Percentiles rank a stretch among this genome's conserved stretches.
phyloP scores from a whole-genome alignment of 768 basidiomycete species.

The Rhizopogon vinicolor region DNA sequence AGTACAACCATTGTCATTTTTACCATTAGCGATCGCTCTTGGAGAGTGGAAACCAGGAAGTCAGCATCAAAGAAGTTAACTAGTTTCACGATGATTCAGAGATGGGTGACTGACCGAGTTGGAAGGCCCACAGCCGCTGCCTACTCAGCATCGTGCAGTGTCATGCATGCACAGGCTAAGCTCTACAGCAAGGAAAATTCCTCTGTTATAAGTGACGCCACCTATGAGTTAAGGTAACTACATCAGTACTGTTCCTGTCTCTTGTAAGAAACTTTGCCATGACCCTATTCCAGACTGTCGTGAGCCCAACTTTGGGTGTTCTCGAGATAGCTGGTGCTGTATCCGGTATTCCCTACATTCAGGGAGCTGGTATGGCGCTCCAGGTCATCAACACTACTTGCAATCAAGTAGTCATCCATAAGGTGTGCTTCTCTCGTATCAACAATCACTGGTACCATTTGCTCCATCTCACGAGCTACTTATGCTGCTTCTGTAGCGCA shows the following conservation, averaged over 20 bases:
- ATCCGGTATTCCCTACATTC: slow-evolving; percentile 41
- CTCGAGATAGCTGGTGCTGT: slow-evolving; percentile 41
- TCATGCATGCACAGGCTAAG: too few relatives aligned
- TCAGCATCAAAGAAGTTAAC: too few relatives aligned
- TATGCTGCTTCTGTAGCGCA: slow-evolving; percentile 22
- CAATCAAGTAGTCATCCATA: slow-evolving; percentile 42
- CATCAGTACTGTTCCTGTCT: too few relatives aligned
- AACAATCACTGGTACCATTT: too few relatives aligned
- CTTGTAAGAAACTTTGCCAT: not conserved
- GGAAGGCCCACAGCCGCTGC: not conserved
- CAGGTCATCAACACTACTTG: slow-evolving; percentile 43
- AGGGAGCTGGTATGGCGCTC: slow-evolving; percentile 37
- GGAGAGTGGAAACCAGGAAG: too few relatives aligned
- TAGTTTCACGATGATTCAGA: not conserved
- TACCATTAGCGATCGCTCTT: too few relatives aligned
- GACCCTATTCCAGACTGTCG: not conserved
- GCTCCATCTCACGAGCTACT: slow-evolving; percentile 1
- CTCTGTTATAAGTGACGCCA: not conserved
- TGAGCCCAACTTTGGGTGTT: slow-evolving; percentile 18
- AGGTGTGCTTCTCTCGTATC: slow-evolving; percentile 29
- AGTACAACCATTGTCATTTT: too few relatives aligned
- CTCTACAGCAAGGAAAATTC: not conserved
- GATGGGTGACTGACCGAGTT: not conserved
- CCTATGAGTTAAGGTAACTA: not conserved
- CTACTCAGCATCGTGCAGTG: not conserved